Percentiles rank a stretch among this genome's conserved stretches.
phyloP scores from a whole-genome alignment of 257 asterid genomes.

The Solanum chilense region DNA sequence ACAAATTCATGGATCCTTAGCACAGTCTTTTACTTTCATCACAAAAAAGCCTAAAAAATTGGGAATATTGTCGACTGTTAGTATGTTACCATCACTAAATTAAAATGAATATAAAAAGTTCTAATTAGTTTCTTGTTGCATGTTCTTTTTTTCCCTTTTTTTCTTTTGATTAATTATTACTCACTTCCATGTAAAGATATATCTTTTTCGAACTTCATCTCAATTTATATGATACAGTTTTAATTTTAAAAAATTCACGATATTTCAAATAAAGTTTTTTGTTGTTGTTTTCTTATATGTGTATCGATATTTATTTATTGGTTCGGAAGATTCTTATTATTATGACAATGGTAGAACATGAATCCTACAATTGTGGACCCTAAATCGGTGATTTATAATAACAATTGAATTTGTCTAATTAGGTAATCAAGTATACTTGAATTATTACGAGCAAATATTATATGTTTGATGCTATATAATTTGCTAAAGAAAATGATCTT shows the following conservation, averaged over 20 bases:
- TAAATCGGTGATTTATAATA: too few species aligned
- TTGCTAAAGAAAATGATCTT: not conserved
- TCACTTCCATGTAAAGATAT: not conserved
- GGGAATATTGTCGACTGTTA: not conserved
- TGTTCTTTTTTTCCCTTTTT: not conserved
- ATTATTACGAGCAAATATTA: too few species aligned
- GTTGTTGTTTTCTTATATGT: not conserved
- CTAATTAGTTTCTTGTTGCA: not conserved
- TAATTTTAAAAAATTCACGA: too few species aligned
- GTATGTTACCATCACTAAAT: not conserved
- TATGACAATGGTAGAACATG: too few species aligned
- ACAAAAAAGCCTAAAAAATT: not conserved
- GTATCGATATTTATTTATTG: not conserved
- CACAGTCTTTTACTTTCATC: not conserved
- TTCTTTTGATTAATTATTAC: not conserved
- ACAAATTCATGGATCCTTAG: constrained; percentile 42
- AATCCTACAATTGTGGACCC: not conserved
- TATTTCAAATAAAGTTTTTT: not conserved
- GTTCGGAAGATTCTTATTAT: not conserved
- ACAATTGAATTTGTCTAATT: not conserved
- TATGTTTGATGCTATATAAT: not conserved
- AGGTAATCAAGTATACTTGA: not conserved
- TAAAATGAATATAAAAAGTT: not conserved
- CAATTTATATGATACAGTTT: too few species aligned
- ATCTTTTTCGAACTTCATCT: too few species aligned